Evolutionary conservation across 495 filamentous ascomycete genomes (phyloP).

Genomic region (Penicillium waksmanii): DNA sequence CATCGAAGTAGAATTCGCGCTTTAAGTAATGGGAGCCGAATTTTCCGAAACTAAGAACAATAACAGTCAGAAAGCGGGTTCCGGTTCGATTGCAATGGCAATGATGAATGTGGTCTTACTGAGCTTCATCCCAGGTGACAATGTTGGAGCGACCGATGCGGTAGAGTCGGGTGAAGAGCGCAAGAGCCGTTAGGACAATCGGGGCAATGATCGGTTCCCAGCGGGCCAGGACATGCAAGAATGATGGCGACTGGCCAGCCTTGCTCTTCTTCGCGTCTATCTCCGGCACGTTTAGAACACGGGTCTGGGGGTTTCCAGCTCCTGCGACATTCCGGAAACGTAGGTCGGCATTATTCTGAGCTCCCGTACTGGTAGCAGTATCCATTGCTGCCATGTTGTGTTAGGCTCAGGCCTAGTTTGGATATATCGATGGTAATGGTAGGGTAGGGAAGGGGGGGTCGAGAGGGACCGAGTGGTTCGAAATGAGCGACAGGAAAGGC

Average conservation of each 20-base stretch:
- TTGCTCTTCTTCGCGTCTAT: slow-evolving; percentile 67
- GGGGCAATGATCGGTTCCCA: slow-evolving; percentile 90
- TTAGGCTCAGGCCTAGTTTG: slow-evolving; percentile 7
- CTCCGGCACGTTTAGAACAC: slow-evolving; percentile 39
- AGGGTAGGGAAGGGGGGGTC: background rate
- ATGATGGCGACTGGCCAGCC: slow-evolving; percentile 35
- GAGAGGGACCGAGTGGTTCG: slow-evolving; percentile 1
- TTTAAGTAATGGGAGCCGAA: slow-evolving; percentile 99
- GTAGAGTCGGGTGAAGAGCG: slow-evolving; percentile 94
- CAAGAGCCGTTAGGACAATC: slow-evolving; percentile 80
- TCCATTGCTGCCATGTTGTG: slow-evolving; percentile 39
- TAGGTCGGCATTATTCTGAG: slow-evolving; percentile 65
- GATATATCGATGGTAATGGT: background rate
- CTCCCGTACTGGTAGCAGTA: slow-evolving; percentile 63
- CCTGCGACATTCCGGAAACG: slow-evolving; percentile 75
- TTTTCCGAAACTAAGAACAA: slow-evolving; percentile 81
- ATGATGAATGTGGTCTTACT: slow-evolving; percentile 58
- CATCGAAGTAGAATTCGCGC: slow-evolving; percentile 99
- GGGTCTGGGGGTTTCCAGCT: slow-evolving; percentile 42
- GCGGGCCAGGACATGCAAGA: slow-evolving; percentile 68
- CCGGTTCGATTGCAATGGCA: slow-evolving; percentile 12
- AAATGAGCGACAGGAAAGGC: slow-evolving; percentile 11
- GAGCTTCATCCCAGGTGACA: slow-evolving; percentile 98
- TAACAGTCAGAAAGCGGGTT: slow-evolving; percentile 26
- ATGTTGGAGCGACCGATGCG: slow-evolving; percentile 94